Conservation (phyloP, 306 rosid genomes). For the Cicer arietinum region DNA sequence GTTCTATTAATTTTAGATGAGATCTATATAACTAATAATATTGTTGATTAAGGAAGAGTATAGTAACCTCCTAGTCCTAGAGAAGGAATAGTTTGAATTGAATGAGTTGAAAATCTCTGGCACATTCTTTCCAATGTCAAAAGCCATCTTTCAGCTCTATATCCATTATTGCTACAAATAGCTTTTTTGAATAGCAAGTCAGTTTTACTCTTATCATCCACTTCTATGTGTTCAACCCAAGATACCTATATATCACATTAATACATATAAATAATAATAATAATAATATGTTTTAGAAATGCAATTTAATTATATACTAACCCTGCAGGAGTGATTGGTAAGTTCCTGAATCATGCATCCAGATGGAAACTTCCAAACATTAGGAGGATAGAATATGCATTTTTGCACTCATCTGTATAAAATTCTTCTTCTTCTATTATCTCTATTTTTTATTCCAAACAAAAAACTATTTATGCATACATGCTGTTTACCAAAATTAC, state of each 20-base stretch:
- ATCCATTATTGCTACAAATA: slow-evolving; percentile 47
- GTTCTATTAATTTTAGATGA: too few species aligned
- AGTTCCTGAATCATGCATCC: slow-evolving; percentile 73
- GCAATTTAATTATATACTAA: slow-evolving; percentile 23
- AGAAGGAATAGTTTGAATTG: background rate
- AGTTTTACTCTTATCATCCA: slow-evolving; percentile 58
- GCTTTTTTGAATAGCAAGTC: slow-evolving; percentile 57
- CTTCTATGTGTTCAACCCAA: slow-evolving; percentile 83
- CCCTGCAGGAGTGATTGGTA: slow-evolving; percentile 56
- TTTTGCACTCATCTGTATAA: slow-evolving; percentile 69
- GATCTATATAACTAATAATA: background rate
- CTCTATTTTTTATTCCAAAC: too few species aligned
- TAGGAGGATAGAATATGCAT: slow-evolving; percentile 69
- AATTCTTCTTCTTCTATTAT: background rate
- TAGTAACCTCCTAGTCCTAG: slow-evolving; percentile 51
- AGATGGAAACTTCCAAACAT: slow-evolving; percentile 74
- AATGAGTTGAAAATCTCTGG: slow-evolving; percentile 44
- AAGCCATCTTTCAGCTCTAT: slow-evolving; percentile 80
- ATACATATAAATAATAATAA: too few species aligned
- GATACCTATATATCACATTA: slow-evolving; percentile 53
- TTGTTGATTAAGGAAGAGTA: background rate
- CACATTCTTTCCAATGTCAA: slow-evolving; percentile 70
- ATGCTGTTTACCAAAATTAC: background rate
- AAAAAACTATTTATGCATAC: too few species aligned
- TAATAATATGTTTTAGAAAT: too few species aligned